A percentile compares a stretch with the other conserved stretches of the same genome.
Conservation (phyloP, 805 yeast species). For the Sungouiella blattae region DNA sequence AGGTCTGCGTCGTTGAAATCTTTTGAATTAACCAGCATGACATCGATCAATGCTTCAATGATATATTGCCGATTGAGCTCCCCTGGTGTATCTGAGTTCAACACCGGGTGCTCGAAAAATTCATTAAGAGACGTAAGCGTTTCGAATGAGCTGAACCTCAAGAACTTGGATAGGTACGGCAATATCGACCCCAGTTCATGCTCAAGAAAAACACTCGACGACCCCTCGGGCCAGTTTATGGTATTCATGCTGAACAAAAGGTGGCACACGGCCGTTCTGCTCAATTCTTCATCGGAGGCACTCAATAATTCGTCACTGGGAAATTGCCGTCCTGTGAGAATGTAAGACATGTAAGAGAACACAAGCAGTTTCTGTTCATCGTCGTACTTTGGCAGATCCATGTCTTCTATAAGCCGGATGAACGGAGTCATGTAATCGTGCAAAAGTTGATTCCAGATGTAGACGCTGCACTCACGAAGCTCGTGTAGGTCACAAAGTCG, state of each 20-base stretch:
- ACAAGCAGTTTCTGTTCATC: slow-evolving; percentile 17
- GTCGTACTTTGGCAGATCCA: slow-evolving; percentile 2
- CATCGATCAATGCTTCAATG: slow-evolving; percentile 64
- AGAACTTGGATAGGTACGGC: slow-evolving; percentile 62
- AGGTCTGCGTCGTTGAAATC: slow-evolving; percentile 21
- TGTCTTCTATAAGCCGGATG: slow-evolving; percentile 43
- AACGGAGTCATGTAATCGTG: slow-evolving; percentile 73
- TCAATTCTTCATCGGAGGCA: slow-evolving; percentile 13
- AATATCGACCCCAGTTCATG: slow-evolving; percentile 27
- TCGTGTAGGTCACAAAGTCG: slow-evolving; percentile 53
- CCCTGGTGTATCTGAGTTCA: slow-evolving; percentile 57
- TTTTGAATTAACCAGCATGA: slow-evolving; percentile 37
- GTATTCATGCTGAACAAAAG: slow-evolving; percentile 43
- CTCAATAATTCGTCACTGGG: slow-evolving; percentile 61
- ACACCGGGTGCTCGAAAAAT: slow-evolving; percentile 72
- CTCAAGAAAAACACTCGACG: background rate
- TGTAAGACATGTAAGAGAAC: slow-evolving; percentile 61
- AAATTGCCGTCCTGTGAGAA: slow-evolving; percentile 74
- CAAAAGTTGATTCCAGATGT: slow-evolving; percentile 68
- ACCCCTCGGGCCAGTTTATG: slow-evolving; percentile 37
- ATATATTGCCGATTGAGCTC: slow-evolving; percentile 70
- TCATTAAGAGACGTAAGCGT: slow-evolving; percentile 71
- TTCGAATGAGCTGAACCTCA: slow-evolving; percentile 54
- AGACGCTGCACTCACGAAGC: slow-evolving; percentile 60
- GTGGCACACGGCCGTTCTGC: slow-evolving; percentile 9